Evolutionary conservation across 768 basidiomycete species (phyloP), one percentile per base, ranked within the genome.

Genomic region (Pholiota microspora): DNA sequence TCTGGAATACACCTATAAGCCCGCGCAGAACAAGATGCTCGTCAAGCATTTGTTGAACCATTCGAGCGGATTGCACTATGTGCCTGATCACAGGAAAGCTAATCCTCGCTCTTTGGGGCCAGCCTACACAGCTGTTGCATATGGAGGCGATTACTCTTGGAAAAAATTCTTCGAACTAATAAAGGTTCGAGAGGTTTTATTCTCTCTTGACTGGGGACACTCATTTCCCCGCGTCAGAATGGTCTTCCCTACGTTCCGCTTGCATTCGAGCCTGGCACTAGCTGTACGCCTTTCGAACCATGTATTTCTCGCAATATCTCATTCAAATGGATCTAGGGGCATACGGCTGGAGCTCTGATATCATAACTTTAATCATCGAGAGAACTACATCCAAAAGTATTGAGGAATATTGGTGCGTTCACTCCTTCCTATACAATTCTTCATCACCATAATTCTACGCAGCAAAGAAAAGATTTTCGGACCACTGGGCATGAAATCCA

Each of bases 1-100:
- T 10, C 15, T 40, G 0, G 49, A 49, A 9, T 54, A 56, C 16
- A 28, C 60, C 8, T 64, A 53, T n/a, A 57, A 58, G 23, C 62
- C 66, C 3, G 69, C 68, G 6, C 57, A 64, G 34, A 62, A 13
- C 1, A 45, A 40, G 2, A 63, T 71, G 2, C 64, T 60, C 0
- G 38, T 73, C 9, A 40, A 54, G n/a, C 68, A 73, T 49, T 58
- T 73, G 0, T 58, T 73, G 8, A 71, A 69, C 46, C 69, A 69
- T 32, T 62, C 68, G 2, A 70, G 70, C 34, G 71, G 71, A 1
- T 29, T 73, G 2, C 62, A 60, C 27, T 73, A 71, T 42, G 36
- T 7, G 12, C 40, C 38, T 13, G 51, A 16, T 10, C 51, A 44
- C 2, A 7, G 51, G 38, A 51, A 45, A 29, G 51, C 50, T 15